A percentile compares a stretch with the other conserved stretches of the same genome.
These are phyloP conservation scores for Thermothelomyces thermophilus DNA, from an alignment of 2,329 filamentous ascomycete species.

Conservation along the genomic window DNA sequence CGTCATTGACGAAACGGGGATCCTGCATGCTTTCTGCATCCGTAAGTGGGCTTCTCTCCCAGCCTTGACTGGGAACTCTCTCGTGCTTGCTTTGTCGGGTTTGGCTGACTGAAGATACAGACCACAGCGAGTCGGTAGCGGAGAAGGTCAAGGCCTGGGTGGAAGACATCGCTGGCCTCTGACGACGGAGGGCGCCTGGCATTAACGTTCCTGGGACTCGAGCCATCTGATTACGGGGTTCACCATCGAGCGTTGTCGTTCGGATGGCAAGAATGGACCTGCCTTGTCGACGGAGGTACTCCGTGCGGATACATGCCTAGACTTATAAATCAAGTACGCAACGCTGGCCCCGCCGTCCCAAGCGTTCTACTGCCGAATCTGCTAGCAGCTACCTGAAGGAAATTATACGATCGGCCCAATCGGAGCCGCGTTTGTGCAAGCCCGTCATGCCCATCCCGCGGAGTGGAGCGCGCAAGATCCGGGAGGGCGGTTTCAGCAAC, in stretches of 20 bases:
- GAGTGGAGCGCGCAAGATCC: neutral
- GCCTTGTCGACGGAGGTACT: too few species aligned
- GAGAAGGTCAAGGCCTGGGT: conserved; percentile 44
- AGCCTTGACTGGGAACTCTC: neutral
- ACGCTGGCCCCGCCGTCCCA: neutral
- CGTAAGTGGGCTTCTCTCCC: conserved; percentile 30
- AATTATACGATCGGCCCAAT: conserved; percentile 10
- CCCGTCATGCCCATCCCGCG: neutral
- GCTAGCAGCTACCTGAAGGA: neutral
- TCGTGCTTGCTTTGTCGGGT: neutral
- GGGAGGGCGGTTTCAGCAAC: neutral
- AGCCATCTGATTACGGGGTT: neutral
- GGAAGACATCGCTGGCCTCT: conserved; percentile 40
- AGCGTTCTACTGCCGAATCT: neutral
- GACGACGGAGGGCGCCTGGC: neutral
- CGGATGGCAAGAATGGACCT: too few species aligned
- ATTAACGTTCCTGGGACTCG: neutral
- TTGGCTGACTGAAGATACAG: conserved; percentile 24
- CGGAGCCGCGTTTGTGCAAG: neutral
- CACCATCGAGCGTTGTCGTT: too few species aligned
- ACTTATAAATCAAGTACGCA: too few species aligned
- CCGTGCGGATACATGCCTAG: too few species aligned
- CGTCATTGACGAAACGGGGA: conserved; percentile 47
- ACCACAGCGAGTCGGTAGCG: conserved; percentile 43
- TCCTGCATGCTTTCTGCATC: conserved; percentile 58